These are phyloP conservation scores for Fusarium sp. DNA, from an alignment of 2,329 filamentous ascomycete species.

Conservation along the genomic window DNA sequence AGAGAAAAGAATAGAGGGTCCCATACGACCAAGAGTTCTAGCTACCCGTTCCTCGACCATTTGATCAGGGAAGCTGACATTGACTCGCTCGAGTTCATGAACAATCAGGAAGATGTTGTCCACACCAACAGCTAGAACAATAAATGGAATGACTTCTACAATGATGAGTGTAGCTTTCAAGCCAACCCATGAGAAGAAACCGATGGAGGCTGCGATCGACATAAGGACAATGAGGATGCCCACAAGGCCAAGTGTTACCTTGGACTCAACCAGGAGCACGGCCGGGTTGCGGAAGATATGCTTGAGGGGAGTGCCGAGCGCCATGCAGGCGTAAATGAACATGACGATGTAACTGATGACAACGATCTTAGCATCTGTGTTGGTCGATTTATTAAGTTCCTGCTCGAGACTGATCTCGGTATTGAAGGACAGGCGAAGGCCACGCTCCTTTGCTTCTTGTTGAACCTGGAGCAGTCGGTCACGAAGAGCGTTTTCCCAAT, in stretches of 20 bases:
- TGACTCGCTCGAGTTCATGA: constrained; percentile 96
- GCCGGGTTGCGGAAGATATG: constrained; percentile 86
- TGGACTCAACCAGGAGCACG: constrained; percentile 90
- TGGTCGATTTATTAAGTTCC: constrained; percentile 97
- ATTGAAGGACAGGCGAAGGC: constrained; percentile 90
- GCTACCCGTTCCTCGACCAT: constrained; percentile 88
- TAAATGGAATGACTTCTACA: constrained; percentile 97
- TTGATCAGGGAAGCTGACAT: constrained; percentile 89
- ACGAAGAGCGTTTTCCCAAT: constrained; percentile 88
- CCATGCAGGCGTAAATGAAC: constrained; percentile 96
- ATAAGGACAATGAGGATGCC: constrained; percentile 97
- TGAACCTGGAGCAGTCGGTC: constrained; percentile 81
- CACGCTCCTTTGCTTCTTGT: constrained; percentile 79
- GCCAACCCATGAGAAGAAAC: constrained; percentile 90
- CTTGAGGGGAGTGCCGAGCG: constrained; percentile 85
- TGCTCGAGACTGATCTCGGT: constrained; percentile 95
- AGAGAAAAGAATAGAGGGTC: constrained; percentile 94
- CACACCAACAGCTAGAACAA: constrained; percentile 94
- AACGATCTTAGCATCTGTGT: constrained; percentile 97
- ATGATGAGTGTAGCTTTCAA: constrained; percentile 98
- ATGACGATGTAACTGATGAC: constrained; percentile 98
- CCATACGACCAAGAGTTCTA: constrained; percentile 93
- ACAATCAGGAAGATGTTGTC: constrained; percentile 99
- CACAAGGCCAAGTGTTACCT: constrained; percentile 93
- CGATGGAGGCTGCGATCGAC: constrained; percentile 96